Evolutionary conservation across 495 filamentous ascomycete genomes (phyloP).

Genomic region (Annulohypoxylon stygium): DNA sequence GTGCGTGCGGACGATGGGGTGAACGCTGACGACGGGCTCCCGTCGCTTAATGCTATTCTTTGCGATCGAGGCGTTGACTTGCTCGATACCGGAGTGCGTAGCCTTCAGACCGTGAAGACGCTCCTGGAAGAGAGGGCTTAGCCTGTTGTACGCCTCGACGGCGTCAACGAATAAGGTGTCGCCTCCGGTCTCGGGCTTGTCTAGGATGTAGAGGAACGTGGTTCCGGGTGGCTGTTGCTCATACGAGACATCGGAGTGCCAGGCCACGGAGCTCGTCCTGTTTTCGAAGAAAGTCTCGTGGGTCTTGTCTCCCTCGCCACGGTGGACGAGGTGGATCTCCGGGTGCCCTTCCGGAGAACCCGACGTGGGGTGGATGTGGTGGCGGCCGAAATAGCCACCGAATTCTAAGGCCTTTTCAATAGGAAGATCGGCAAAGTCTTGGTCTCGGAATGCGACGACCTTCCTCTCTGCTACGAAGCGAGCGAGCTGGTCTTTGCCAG

Average conservation of each 20-base stretch:
- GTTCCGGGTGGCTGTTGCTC: conserved; percentile 89
- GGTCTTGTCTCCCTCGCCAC: conserved; percentile 72
- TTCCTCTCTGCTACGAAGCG: conserved; percentile 82
- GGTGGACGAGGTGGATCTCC: conserved; percentile 83
- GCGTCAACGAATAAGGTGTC: conserved; percentile 83
- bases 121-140: conserved; percentile 77
- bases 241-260: conserved; percentile 88
- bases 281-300: conserved; percentile 71
- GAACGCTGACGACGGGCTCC: conserved; percentile 76
- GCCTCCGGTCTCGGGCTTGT: conserved; percentile 80
- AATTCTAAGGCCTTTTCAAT: conserved; percentile 78
- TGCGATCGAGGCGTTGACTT: conserved; percentile 68
- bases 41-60: conserved; percentile 74
- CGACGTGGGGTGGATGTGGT: conserved; percentile 85
- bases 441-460: conserved; percentile 83
- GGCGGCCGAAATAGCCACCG: conserved; percentile 82
- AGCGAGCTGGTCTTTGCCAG: conserved; percentile 84
- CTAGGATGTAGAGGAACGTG: conserved; percentile 83
- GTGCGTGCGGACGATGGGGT: conserved; percentile 85
- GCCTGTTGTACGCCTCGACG: conserved; percentile 80
- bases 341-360: conserved; percentile 78
- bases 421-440: conserved; percentile 81
- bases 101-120: conserved; percentile 82
- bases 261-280: conserved; percentile 76
- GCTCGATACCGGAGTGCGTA: conserved; percentile 79